Conservation (phyloP, 2,329 filamentous ascomycete species). For the Cephalotrichum gorgonifer region DNA sequence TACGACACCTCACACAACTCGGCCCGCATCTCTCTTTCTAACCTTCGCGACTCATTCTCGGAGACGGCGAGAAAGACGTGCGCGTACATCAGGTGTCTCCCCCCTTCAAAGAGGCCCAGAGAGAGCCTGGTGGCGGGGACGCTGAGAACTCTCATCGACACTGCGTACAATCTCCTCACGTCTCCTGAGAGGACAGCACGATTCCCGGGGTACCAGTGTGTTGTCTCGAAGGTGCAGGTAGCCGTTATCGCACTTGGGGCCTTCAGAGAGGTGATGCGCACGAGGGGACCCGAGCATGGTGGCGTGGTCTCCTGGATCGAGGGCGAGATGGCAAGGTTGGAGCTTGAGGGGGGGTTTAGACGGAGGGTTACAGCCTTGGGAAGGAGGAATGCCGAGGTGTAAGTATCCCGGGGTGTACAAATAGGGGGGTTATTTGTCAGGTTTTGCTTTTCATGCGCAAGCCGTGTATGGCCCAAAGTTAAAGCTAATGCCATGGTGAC, state of each 20-base stretch:
- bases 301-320: constrained; percentile 60
- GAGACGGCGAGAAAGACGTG: constrained; percentile 71
- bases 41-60: constrained; percentile 62
- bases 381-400: neutral
- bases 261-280: constrained; percentile 56
- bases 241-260: constrained; percentile 45
- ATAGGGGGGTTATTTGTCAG: too few species aligned
- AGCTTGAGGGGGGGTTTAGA: neutral
- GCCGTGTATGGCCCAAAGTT: too few species aligned
- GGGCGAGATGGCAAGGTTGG: constrained; percentile 24
- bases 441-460: too few species aligned
- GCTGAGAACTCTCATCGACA: constrained; percentile 47
- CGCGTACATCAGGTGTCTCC: constrained; percentile 51
- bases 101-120: constrained; percentile 42
- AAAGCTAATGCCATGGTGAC: too few species aligned
- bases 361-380: neutral
- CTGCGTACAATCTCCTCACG: constrained; percentile 54
- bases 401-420: too few species aligned
- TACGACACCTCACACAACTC: constrained; percentile 74
- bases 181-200: constrained; percentile 34
- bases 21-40: constrained; percentile 55
- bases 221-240: constrained; percentile 11
- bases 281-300: constrained; percentile 61
- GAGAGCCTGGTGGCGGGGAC: constrained; percentile 52
- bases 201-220: constrained; percentile 44